phyloP scores from a whole-genome alignment of 2,329 filamentous ascomycete species.

The Diaporthe citri region DNA sequence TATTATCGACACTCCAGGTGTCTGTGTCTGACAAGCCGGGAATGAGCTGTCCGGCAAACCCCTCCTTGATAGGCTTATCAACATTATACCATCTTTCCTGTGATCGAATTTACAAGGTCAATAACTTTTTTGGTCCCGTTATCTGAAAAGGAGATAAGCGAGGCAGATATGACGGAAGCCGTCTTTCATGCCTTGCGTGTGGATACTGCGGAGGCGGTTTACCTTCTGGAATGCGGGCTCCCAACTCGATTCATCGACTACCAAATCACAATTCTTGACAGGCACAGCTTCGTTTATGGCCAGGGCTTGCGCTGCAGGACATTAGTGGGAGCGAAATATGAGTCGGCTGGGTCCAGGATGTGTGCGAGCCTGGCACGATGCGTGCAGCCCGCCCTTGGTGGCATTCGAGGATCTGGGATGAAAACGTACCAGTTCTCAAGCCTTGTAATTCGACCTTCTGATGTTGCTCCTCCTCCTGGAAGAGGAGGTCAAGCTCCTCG shows the following conservation, averaged over 20 bases:
- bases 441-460: neutral
- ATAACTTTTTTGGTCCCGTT: fast-evolving
- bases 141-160: no score
- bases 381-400: neutral
- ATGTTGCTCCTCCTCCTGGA: neutral
- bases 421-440: neutral
- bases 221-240: slow-evolving; percentile 7
- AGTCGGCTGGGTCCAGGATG: neutral
- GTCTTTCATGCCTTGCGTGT: neutral
- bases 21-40: neutral
- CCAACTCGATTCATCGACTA: neutral
- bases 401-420: no score
- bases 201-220: neutral
- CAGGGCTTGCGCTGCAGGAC: neutral
- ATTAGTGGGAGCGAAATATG: neutral
- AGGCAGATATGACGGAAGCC: no score
- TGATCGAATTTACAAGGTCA: neutral
- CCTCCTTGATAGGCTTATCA: neutral
- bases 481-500: slow-evolving; percentile 6
- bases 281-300: neutral
- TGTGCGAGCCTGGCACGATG: neutral
- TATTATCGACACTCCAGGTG: neutral
- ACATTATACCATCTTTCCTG: slow-evolving; percentile 6
- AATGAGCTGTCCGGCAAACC: neutral
- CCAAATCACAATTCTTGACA: neutral